Conservation (phyloP, 768 basidiomycete species). For the Boletus subparvulus region DNA sequence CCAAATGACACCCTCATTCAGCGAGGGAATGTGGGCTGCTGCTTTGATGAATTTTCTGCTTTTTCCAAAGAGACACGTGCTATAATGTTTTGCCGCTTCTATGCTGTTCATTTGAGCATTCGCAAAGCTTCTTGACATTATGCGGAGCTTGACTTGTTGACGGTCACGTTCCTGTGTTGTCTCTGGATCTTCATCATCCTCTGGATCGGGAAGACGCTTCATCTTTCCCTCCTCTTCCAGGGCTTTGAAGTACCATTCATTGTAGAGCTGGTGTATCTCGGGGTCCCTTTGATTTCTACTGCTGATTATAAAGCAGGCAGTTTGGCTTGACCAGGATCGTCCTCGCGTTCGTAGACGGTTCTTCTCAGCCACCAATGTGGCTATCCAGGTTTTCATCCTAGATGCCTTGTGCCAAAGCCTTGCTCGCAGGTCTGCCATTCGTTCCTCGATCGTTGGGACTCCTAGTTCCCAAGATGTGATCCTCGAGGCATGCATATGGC, state of each 20-base stretch:
- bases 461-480: background rate
- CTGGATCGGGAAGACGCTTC: no score
- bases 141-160: background rate
- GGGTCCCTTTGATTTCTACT: no score
- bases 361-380: background rate
- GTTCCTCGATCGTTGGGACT: background rate
- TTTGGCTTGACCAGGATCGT: background rate
- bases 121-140: no score
- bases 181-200: no score
- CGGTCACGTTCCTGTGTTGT: no score
- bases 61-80: background rate
- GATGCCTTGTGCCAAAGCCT: background rate
- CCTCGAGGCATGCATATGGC: background rate
- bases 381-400: background rate
- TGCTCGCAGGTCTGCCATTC: background rate
- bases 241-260: background rate
- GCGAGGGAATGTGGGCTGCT: background rate
- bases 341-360: background rate
- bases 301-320: no score
- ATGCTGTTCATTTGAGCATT: no score
- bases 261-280: no score
- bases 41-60: background rate
- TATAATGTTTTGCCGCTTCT: no score
- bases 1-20: background rate
- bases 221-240: background rate